phyloP scores from a whole-genome alignment of 116 monocot genomes.

The Dioscorea cayenensis region DNA sequence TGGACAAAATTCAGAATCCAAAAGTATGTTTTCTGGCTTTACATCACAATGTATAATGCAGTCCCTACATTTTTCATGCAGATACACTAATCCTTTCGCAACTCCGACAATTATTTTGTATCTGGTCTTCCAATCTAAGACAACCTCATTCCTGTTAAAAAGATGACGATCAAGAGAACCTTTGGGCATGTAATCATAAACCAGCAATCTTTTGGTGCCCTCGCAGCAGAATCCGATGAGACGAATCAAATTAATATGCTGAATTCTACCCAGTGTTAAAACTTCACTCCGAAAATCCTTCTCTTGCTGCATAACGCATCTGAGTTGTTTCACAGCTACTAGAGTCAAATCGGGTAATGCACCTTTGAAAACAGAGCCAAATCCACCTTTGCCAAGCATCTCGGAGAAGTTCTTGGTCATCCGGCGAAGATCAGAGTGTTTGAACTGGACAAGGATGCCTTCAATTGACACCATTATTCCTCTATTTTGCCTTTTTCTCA shows the following conservation, averaged over 20 bases:
- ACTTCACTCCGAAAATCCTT: slow-evolving; percentile 31
- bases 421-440: slow-evolving; percentile 13
- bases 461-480: slow-evolving; percentile 3
- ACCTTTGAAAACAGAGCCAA: slow-evolving; percentile 29
- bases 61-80: slow-evolving; percentile 7
- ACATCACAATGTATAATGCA: slow-evolving; percentile 6
- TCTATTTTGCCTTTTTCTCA: not conserved
- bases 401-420: slow-evolving; percentile 24
- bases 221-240: slow-evolving; percentile 23
- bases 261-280: slow-evolving; percentile 25
- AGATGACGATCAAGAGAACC: slow-evolving; percentile 19
- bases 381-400: slow-evolving; percentile 17
- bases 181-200: slow-evolving; percentile 20
- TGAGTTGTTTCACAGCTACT: slow-evolving; percentile 27
- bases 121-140: slow-evolving; percentile 16
- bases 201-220: slow-evolving; percentile 5
- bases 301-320: slow-evolving; percentile 14
- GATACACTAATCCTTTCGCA: not conserved
- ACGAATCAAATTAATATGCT: slow-evolving; percentile 26
- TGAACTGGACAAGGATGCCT: slow-evolving; percentile 9
- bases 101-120: not conserved
- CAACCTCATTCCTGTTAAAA: not conserved
- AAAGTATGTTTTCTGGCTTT: slow-evolving; percentile 51
- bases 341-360: slow-evolving; percentile 8
- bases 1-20: slow-evolving; percentile 26